These are phyloP conservation scores for Hemileccinum rubropunctum DNA, from an alignment of 768 basidiomycete species.

Conservation along the genomic window DNA sequence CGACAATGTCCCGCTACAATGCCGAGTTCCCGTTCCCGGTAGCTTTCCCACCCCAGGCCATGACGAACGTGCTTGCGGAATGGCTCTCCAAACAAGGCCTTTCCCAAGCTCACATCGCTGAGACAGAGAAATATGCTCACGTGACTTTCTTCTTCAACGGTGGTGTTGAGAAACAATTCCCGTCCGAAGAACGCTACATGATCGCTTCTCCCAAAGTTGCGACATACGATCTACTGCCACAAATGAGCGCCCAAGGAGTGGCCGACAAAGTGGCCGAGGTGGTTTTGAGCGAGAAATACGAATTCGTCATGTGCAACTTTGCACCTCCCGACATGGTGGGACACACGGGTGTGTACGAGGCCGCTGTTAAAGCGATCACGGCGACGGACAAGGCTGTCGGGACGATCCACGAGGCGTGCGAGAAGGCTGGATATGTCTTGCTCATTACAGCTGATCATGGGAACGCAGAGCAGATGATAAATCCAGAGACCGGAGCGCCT, in stretches of 20 bases:
- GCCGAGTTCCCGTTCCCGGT: conserved; percentile 84
- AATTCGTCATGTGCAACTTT: conserved; percentile 98
- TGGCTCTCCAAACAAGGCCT: conserved; percentile 78
- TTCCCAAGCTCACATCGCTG: conserved; percentile 90
- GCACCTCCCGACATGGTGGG: conserved; percentile 98
- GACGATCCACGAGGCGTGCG: conserved; percentile 81
- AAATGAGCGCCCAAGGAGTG: conserved; percentile 86
- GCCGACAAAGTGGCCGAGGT: conserved; percentile 92
- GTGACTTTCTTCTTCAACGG: conserved; percentile 99
- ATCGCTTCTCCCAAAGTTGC: conserved; percentile 91
- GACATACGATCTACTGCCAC: conserved; percentile 89
- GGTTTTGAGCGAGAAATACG: conserved; percentile 62
- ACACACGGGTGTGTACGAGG: conserved; percentile 89
- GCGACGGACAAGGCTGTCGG: conserved; percentile 90
- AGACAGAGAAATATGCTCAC: conserved; percentile 98
- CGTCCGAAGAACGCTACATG: conserved; percentile 79
- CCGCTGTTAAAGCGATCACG: conserved; percentile 83
- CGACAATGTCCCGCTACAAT: conserved; percentile 94
- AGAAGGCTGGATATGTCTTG: conserved; percentile 83
- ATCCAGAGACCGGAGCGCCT: conserved; percentile 77
- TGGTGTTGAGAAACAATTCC: conserved; percentile 90
- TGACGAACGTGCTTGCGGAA: conserved; percentile 94
- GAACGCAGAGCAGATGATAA: conserved; percentile 93
- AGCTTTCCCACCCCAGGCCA: conserved; percentile 90
- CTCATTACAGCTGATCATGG: conserved; percentile 93